A percentile compares a stretch with the other conserved stretches of the same genome.
Evolutionary conservation across 352 stramenopile species (phyloP).

Genomic region (Pythium grandisporangium): DNA sequence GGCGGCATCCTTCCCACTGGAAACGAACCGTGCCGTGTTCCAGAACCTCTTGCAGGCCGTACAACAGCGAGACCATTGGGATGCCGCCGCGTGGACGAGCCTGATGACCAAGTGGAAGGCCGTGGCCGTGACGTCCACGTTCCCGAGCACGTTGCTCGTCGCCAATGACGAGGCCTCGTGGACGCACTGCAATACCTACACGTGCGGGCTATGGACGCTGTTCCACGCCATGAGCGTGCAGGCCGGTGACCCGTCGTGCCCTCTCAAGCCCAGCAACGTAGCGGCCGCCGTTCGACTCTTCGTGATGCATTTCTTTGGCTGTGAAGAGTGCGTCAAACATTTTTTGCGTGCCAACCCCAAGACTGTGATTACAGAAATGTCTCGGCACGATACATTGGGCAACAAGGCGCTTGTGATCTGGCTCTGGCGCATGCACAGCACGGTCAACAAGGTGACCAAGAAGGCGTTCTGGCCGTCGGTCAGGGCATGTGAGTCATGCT

Average conservation of each 20-base stretch:
- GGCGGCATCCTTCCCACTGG: slow-evolving; percentile 45
- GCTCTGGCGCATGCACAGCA: slow-evolving; percentile 83
- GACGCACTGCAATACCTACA: slow-evolving; percentile 65
- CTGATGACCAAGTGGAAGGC: slow-evolving; percentile 61
- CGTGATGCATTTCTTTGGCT: slow-evolving; percentile 78
- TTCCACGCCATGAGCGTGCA: slow-evolving; percentile 69
- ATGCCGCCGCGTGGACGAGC: slow-evolving; percentile 39
- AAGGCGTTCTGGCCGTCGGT: slow-evolving; percentile 59
- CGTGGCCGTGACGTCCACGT: slow-evolving; percentile 27
- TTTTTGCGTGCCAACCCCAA: slow-evolving; percentile 61
- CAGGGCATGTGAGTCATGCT: slow-evolving; percentile 44
- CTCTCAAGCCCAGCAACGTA: slow-evolving; percentile 45
- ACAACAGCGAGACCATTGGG: slow-evolving; percentile 34
- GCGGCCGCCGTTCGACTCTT: slow-evolving; percentile 58
- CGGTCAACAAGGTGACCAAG: slow-evolving; percentile 67
- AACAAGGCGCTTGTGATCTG: slow-evolving; percentile 43
- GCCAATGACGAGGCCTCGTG: slow-evolving; percentile 37
- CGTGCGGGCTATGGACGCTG: slow-evolving; percentile 72
- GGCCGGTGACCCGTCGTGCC: slow-evolving; percentile 17
- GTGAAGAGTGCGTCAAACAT: slow-evolving; percentile 63
- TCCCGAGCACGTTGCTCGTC: slow-evolving; percentile 50
- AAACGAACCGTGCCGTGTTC: slow-evolving; percentile 52
- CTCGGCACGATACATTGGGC: slow-evolving; percentile 21
- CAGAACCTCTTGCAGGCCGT: slow-evolving; percentile 23
- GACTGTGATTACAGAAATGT: slow-evolving; percentile 34